A percentile compares a stretch with the other conserved stretches of the same genome.
phyloP scores from a whole-genome alignment of 2,329 filamentous ascomycete genomes.

The Colletotrichum somersetense region DNA sequence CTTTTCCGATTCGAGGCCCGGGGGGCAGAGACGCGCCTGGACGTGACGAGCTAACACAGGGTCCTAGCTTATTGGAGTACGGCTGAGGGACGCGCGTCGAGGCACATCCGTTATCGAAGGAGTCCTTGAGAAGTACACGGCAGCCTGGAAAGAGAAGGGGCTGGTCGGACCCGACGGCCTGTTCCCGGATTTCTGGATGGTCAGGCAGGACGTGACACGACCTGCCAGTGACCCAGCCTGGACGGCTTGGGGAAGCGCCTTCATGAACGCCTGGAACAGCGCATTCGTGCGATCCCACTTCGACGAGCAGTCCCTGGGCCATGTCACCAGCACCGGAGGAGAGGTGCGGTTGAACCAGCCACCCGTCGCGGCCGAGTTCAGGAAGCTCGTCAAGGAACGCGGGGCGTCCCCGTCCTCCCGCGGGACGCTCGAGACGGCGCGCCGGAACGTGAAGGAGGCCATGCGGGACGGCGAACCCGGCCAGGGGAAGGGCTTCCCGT shows the following conservation, averaged over 20 bases:
- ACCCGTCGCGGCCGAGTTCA: constrained; percentile 45
- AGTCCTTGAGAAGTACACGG: neutral
- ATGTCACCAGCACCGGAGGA: constrained; percentile 46
- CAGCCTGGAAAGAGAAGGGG: no score
- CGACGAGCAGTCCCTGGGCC: constrained; percentile 45
- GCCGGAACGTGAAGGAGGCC: neutral
- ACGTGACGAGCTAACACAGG: neutral
- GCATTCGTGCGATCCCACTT: constrained; percentile 38
- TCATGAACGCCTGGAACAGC: constrained; percentile 21
- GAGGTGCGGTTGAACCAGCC: constrained; percentile 44
- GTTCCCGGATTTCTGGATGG: no score
- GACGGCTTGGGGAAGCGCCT: neutral
- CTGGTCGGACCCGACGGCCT: no score
- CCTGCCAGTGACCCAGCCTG: no score
- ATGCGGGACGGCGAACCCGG: neutral
- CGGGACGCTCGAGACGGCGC: constrained; percentile 6
- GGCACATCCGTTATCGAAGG: neutral
- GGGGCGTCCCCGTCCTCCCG: constrained; percentile 39
- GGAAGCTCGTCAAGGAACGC: constrained; percentile 37
- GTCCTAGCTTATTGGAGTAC: neutral
- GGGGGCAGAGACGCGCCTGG: constrained; percentile 45
- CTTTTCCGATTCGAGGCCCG: neutral
- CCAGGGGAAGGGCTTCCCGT: neutral
- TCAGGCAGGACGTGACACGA: no score
- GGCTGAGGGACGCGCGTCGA: constrained; percentile 38